Evolutionary conservation across 2,329 filamentous ascomycete species (phyloP), one percentile per base, ranked within the genome.

Genomic region (Stemphylium lycopersici): DNA sequence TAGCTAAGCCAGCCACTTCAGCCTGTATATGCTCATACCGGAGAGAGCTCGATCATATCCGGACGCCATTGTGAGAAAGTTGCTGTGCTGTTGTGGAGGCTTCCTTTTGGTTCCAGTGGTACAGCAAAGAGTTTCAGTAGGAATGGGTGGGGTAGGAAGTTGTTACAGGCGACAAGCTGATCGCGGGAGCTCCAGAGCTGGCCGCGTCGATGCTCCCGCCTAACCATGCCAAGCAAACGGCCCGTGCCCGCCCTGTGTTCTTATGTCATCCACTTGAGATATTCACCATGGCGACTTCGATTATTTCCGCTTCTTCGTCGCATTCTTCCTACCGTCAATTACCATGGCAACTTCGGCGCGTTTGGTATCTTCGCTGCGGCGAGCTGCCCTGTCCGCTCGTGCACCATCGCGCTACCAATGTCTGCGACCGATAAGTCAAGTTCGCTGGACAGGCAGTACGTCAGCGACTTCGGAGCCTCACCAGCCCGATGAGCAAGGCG

Each of bases 31-130:
- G 44, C 58, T 67, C 88, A 82, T 87, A 97, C 93, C 93, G 81
- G 93, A 98, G 78, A 98, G 88, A 80, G 93, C 95, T 90, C 95
- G 90, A 83, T 99, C 95, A 82, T 99, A 99, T 80, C 93, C 93
- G 71, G 93, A 96, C 78, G 92, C 90, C 91, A 96, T 90, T 59
- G 41, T 77, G 68, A 40, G n/a, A 20, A 40, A 34, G 56, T 31
- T 48, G 38, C 4, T 29, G 22, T 20, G 32, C 13, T 40, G 13
- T 40, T 38, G n/a, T 22, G 13, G 15, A n/a, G 26, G 34, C 44
- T 52, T 24, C 45, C 41, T 46, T 36, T 32, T 13, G 20, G 24
- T 40, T 2, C n/a, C 8, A 34, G 26, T 7, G 33, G 43, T 49
- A 48, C 40, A 37, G 46, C 38, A 55, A 51, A 31, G 43, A 50